These are phyloP conservation scores for Amylocystis lapponica DNA, from an alignment of 768 basidiomycete genomes.

Conservation along the genomic window DNA sequence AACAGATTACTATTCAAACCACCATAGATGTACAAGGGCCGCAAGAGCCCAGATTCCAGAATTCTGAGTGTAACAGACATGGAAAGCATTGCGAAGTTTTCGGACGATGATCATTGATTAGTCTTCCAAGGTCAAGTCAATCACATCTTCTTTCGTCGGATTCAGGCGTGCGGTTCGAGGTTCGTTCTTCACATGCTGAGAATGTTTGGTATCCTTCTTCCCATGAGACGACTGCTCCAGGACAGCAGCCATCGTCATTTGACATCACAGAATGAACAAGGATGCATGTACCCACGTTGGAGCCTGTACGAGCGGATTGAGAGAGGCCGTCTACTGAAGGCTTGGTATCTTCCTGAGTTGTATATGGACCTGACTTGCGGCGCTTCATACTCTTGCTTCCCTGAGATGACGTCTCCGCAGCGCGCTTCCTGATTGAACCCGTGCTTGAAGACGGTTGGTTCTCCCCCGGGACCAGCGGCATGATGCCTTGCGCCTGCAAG, in stretches of 20 bases:
- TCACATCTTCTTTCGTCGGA: neutral
- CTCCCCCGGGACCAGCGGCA: constrained; percentile 1
- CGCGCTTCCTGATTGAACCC: neutral
- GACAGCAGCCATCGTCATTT: neutral
- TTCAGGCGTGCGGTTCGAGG: neutral
- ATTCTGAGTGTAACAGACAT: no score
- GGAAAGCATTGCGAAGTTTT: no score
- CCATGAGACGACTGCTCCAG: neutral
- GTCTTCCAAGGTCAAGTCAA: neutral
- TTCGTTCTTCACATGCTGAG: neutral
- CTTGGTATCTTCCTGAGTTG: neutral
- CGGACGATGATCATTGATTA: no score
- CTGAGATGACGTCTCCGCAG: neutral
- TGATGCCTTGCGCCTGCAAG: constrained; percentile 12
- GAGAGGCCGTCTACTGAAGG: neutral
- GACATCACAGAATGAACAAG: neutral
- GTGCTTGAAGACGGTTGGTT: neutral
- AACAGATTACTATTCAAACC: no score
- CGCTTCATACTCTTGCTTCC: no score
- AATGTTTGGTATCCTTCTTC: neutral
- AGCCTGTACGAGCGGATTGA: neutral
- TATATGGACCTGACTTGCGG: neutral
- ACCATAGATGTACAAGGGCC: no score
- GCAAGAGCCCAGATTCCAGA: no score
- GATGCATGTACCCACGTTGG: neutral